Percentiles rank a stretch among this genome's conserved stretches.
phyloP scores from a whole-genome alignment of 768 basidiomycete genomes.

The Mycena floridula region DNA sequence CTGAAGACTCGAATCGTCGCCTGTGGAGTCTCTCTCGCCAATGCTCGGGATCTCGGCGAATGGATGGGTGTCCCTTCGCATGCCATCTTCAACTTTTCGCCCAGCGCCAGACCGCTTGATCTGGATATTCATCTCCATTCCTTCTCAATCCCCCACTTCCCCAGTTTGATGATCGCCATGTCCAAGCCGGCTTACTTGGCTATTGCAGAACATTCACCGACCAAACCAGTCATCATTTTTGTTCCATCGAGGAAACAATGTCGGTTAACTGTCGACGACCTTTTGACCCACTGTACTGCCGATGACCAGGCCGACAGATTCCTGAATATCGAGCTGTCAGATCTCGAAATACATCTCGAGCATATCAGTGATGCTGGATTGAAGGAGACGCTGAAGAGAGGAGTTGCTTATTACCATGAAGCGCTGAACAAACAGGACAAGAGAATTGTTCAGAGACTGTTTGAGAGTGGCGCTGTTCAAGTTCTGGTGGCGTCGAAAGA shows the following conservation, averaged over 20 bases:
- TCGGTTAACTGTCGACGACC: conserved; percentile 87
- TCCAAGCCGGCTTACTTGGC: conserved; percentile 96
- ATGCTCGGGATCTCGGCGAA: conserved; percentile 92
- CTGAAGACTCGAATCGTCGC: conserved; percentile 92
- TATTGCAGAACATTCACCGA: conserved; percentile 79
- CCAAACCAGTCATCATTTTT: conserved; percentile 86
- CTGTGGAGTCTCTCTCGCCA: conserved; percentile 91
- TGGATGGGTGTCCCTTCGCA: conserved; percentile 96
- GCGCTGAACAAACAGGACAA: conserved; percentile 90
- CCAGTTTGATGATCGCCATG: conserved; percentile 98
- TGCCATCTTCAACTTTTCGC: conserved; percentile 96
- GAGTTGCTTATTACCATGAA: conserved; percentile 95
- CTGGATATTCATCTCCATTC: conserved; percentile 98
- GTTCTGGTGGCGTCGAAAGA: conserved; percentile 96
- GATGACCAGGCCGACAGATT: conserved; percentile 83
- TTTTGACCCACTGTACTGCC: conserved; percentile 82
- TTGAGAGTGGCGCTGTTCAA: conserved; percentile 92
- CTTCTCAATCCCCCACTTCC: conserved; percentile 96
- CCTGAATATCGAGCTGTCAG: conserved; percentile 79
- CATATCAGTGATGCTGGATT: conserved; percentile 73
- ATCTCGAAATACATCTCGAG: conserved; percentile 84
- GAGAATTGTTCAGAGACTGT: conserved; percentile 86
- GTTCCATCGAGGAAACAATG: conserved; percentile 93
- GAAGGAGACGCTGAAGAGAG: conserved; percentile 78
- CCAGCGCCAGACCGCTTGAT: conserved; percentile 89